phyloP scores from a whole-genome alignment of 2,329 filamentous ascomycete genomes.

The Aspergillus sp. region DNA sequence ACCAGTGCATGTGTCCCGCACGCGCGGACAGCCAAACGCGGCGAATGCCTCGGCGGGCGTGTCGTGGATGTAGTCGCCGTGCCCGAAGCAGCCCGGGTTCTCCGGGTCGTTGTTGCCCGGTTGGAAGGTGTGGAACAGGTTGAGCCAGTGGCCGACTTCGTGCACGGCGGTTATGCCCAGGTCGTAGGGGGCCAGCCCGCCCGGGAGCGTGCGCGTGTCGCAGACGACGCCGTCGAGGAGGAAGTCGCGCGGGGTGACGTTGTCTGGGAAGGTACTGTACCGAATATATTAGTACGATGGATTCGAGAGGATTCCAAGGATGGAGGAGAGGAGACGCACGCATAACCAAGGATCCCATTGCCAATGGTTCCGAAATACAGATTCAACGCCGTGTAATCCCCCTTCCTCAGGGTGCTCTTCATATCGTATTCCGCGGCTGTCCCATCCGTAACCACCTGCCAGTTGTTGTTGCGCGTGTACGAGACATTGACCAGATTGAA shows the following conservation, averaged over 20 bases:
- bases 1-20: slow-evolving; percentile 11
- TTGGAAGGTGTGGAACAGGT: slow-evolving; percentile 19
- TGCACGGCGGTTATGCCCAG: slow-evolving; percentile 16
- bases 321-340: neutral
- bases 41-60: slow-evolving; percentile 12
- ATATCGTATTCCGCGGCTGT: slow-evolving; percentile 4
- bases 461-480: slow-evolving; percentile 10
- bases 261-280: slow-evolving; percentile 13
- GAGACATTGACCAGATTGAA: slow-evolving; percentile 13
- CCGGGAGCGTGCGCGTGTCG: slow-evolving; percentile 9
- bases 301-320: neutral
- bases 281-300: neutral
- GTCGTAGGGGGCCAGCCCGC: slow-evolving; percentile 14
- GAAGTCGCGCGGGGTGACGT: neutral
- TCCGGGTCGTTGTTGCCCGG: neutral
- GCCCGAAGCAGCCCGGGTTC: slow-evolving; percentile 8
- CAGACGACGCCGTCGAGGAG: slow-evolving; percentile 12
- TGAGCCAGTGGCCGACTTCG: slow-evolving; percentile 19
- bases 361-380: slow-evolving; percentile 11
- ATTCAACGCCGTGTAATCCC: slow-evolving; percentile 12
- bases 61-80: slow-evolving; percentile 15
- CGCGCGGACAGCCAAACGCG: slow-evolving; percentile 1
- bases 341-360: slow-evolving; percentile 9
- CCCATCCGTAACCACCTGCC: neutral
- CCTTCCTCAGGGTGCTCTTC: slow-evolving; percentile 9